phyloP scores from a whole-genome alignment of 768 basidiomycete genomes.

The Suillus subalutaceus region DNA sequence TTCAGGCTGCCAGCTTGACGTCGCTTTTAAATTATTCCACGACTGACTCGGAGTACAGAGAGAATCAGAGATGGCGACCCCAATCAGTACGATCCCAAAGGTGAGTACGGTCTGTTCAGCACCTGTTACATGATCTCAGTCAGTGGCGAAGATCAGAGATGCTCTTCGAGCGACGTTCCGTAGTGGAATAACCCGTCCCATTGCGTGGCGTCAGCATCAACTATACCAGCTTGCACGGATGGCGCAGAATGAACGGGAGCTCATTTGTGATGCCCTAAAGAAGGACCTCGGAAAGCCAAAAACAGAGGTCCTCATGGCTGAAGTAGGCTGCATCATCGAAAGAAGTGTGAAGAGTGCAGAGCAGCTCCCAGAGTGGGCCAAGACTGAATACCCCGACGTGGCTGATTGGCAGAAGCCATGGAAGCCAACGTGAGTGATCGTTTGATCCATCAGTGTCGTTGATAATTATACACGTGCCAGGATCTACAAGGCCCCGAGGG shows the following conservation, averaged over 20 bases:
- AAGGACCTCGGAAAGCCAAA: slow-evolving; percentile 55
- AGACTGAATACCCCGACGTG: slow-evolving; percentile 43
- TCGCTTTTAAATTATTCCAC: not conserved
- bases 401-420: slow-evolving; percentile 47
- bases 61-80: slow-evolving; percentile 12
- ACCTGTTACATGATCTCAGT: not conserved
- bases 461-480: slow-evolving; percentile 10
- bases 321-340: slow-evolving; percentile 48
- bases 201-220: slow-evolving; percentile 67
- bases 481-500: slow-evolving; percentile 60
- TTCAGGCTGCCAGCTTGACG: not conserved
- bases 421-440: slow-evolving; percentile 44
- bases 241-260: slow-evolving; percentile 62
- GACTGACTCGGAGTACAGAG: not conserved
- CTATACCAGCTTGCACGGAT: slow-evolving; percentile 63
- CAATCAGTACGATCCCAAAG: slow-evolving; percentile 28
- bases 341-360: slow-evolving; percentile 46
- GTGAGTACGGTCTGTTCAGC: slow-evolving; percentile 14
- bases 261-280: slow-evolving; percentile 45
- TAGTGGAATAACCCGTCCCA: slow-evolving; percentile 49
- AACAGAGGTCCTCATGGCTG: slow-evolving; percentile 38
- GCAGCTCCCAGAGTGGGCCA: slow-evolving; percentile 61
- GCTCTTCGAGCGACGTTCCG: slow-evolving; percentile 50
- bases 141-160: slow-evolving; percentile 35
- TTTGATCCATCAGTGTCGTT: not conserved